Percentiles rank a stretch among this genome's conserved stretches.
phyloP scores from a whole-genome alignment of 2,329 filamentous ascomycete genomes.

The Colletotrichum nymphaeae region DNA sequence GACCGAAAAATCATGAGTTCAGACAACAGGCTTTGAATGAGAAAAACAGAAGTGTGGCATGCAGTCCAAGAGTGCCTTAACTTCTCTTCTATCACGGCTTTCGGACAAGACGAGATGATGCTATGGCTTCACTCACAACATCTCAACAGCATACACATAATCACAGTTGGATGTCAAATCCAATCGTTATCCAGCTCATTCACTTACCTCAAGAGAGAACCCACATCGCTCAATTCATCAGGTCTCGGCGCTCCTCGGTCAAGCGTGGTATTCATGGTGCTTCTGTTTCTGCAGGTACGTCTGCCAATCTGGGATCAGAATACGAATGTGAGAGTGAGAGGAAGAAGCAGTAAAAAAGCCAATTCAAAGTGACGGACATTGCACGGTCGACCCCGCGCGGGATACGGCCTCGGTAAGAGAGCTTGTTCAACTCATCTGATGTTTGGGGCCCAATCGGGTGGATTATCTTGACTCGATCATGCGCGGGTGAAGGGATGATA shows the following conservation, averaged over 20 bases:
- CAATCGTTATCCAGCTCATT: background rate
- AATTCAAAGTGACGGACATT: background rate
- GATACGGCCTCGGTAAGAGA: background rate
- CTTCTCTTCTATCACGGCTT: background rate
- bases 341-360: background rate
- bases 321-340: background rate
- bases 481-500: background rate
- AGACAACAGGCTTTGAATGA: background rate
- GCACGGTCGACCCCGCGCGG: background rate
- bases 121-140: background rate
- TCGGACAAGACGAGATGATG: background rate
- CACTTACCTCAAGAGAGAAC: constrained; percentile 18
- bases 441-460: background rate
- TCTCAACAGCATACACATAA: background rate
- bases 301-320: background rate
- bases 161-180: background rate
- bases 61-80: background rate
- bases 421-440: constrained; percentile 10
- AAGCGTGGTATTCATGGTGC: constrained; percentile 11
- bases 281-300: background rate
- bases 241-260: constrained; percentile 22
- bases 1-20: background rate
- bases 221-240: constrained; percentile 12
- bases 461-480: background rate
- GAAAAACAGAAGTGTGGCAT: no score